Conservation (phyloP, 2,329 filamentous ascomycete genomes). For the Colletotrichum nymphaeae region DNA sequence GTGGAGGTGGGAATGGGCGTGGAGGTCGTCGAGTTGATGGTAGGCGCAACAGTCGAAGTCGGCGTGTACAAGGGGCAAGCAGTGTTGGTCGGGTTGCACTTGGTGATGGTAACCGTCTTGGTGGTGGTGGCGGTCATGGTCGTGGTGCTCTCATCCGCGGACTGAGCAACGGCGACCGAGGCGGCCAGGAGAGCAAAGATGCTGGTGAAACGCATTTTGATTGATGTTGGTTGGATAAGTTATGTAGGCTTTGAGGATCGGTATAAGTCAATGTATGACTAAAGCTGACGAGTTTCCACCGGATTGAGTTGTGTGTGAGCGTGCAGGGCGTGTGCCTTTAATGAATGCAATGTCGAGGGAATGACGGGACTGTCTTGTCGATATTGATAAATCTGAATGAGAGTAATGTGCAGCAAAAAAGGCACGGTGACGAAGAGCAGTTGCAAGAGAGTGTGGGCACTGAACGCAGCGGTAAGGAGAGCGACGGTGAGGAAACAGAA, state of each 20-base stretch:
- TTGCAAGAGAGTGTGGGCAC: constrained; percentile 35
- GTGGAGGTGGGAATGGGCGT: constrained; percentile 33
- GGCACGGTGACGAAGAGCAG: constrained; percentile 33
- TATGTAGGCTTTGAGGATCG: constrained; percentile 13
- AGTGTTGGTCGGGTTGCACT: constrained; percentile 56
- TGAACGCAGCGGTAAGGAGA: constrained; percentile 22
- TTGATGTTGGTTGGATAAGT: constrained; percentile 20
- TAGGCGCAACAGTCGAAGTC: constrained; percentile 41
- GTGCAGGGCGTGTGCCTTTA: neutral
- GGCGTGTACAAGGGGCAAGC: constrained; percentile 54
- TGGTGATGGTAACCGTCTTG: constrained; percentile 58
- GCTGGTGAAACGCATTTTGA: constrained; percentile 60
- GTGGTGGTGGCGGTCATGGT: constrained; percentile 58
- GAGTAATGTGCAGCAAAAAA: constrained; percentile 28
- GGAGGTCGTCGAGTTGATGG: constrained; percentile 37
- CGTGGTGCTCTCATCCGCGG: constrained; percentile 47
- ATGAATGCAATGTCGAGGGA: constrained; percentile 26
- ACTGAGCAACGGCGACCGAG: constrained; percentile 50
- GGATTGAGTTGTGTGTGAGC: neutral
- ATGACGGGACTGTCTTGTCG: constrained; percentile 33
- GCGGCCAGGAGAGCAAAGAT: constrained; percentile 55
- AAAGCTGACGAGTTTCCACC: constrained; percentile 7
- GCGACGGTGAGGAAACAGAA: constrained; percentile 13
- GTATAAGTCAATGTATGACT: constrained; percentile 20
- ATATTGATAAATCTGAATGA: constrained; percentile 16